Conservation (phyloP, 139 green algal genomes). For the Tetradesmus lagerheimii region DNA sequence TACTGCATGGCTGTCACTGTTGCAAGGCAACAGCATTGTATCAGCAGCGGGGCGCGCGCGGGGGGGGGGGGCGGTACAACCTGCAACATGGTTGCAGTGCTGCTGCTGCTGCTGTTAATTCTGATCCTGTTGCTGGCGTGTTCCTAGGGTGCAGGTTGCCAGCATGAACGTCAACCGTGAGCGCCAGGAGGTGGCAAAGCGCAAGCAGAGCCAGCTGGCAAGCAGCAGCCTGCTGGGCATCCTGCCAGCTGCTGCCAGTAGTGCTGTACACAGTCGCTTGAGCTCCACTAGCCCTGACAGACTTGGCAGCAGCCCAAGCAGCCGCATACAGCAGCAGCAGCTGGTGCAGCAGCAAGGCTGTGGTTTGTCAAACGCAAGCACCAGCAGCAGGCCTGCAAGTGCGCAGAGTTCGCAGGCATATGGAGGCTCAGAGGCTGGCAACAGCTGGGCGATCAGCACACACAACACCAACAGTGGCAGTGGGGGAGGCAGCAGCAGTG, state of each 20-base stretch:
- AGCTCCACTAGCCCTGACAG: background rate
- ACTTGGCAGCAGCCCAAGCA: constrained; percentile 17
- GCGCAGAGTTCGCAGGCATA: background rate
- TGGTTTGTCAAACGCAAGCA: too few relatives aligned
- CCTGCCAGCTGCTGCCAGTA: background rate
- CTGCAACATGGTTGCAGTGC: too few relatives aligned
- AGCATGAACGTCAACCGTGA: constrained; percentile 8
- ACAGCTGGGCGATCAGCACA: background rate
- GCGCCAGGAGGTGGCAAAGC: constrained; percentile 30
- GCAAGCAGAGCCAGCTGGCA: constrained; percentile 38
- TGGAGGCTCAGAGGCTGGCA: background rate
- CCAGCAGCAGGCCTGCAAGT: background rate
- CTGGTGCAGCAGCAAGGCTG: background rate
- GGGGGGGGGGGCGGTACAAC: too few relatives aligned
- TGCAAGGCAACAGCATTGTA: too few relatives aligned
- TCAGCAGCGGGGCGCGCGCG: too few relatives aligned
- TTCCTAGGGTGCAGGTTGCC: constrained; percentile 15
- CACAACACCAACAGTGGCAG: background rate
- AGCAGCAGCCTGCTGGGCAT: constrained; percentile 39
- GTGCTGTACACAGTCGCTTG: background rate
- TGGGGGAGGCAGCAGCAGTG: background rate
- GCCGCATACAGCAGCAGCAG: background rate
- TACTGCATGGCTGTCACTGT: background rate
- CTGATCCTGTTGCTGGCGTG: too few relatives aligned
- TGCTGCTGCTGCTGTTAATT: background rate